A percentile compares a stretch with the other conserved stretches of the same genome.
phyloP scores from a whole-genome alignment of 2,329 filamentous ascomycete species.

The Fusarium oligoseptatum region DNA sequence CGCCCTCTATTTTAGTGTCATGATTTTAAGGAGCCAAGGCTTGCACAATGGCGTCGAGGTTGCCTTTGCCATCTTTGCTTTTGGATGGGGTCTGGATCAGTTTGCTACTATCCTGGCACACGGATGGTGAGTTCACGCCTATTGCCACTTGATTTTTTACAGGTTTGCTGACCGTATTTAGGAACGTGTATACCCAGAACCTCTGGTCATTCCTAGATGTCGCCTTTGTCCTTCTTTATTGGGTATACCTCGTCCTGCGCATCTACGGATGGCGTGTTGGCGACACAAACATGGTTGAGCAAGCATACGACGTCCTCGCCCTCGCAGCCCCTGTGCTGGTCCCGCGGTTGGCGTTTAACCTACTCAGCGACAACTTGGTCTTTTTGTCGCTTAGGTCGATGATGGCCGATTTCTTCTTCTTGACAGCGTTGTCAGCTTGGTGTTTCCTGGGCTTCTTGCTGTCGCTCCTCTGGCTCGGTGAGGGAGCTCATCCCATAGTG shows the following conservation, averaged over 20 bases:
- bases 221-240: conserved; percentile 79
- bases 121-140: conserved; percentile 62
- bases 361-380: conserved; percentile 86
- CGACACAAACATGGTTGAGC: conserved; percentile 65
- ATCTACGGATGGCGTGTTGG: conserved; percentile 71
- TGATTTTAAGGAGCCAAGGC: conserved; percentile 75
- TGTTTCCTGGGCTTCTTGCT: conserved; percentile 87
- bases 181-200: conserved; percentile 89
- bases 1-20: conserved; percentile 77
- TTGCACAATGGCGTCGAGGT: conserved; percentile 71
- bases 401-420: conserved; percentile 86
- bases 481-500: conserved; percentile 71
- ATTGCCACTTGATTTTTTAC: neutral
- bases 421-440: conserved; percentile 82
- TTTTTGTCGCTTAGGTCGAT: conserved; percentile 86
- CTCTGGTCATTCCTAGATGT: conserved; percentile 91
- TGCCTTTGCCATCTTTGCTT: conserved; percentile 78
- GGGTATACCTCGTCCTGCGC: conserved; percentile 76
- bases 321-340: conserved; percentile 83
- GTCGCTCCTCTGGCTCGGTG: conserved; percentile 82
- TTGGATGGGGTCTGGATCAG: conserved; percentile 85
- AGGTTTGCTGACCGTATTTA: conserved; percentile 37
- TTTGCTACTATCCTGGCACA: conserved; percentile 83
- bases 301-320: conserved; percentile 83
- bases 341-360: conserved; percentile 83